These are phyloP conservation scores for Saitozyma sp. DNA, from an alignment of 768 basidiomycete genomes.

Conservation along the genomic window DNA sequence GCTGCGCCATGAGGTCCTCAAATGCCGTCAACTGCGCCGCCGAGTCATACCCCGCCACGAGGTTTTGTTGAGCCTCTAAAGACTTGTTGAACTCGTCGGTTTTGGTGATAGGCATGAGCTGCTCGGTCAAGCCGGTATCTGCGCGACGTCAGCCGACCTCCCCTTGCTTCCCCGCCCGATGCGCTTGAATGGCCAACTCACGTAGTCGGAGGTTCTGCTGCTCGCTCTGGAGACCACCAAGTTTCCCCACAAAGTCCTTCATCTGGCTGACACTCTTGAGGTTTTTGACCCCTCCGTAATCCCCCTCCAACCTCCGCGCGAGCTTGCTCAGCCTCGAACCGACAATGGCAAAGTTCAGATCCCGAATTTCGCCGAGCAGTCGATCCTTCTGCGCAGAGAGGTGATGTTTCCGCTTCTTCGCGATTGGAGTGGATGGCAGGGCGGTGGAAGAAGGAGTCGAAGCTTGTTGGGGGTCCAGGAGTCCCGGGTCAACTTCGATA, in stretches of 20 bases:
- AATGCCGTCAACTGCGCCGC: constrained; percentile 76
- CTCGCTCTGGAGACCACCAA: constrained; percentile 88
- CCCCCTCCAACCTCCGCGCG: constrained; percentile 81
- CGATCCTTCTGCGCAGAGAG: constrained; percentile 76
- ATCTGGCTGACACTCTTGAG: constrained; percentile 89
- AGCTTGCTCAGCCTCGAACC: constrained; percentile 76
- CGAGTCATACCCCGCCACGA: constrained; percentile 89
- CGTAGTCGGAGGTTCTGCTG: constrained; percentile 85
- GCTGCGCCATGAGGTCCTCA: constrained; percentile 85
- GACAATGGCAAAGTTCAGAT: constrained; percentile 87
- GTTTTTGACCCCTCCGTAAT: constrained; percentile 86
- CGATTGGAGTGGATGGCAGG: constrained; percentile 28
- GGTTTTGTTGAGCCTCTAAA: constrained; percentile 93
- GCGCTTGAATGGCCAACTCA: constrained; percentile 55
- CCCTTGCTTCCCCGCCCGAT: background rate
- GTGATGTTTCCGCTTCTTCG: constrained; percentile 86
- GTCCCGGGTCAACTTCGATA: constrained; percentile 54
- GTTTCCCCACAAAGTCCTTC: constrained; percentile 89
- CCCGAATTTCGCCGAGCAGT: constrained; percentile 77
- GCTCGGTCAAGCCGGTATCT: constrained; percentile 95
- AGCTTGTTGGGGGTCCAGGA: constrained; percentile 41
- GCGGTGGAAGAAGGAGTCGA: constrained; percentile 24
- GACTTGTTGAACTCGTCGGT: constrained; percentile 87
- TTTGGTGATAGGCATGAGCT: constrained; percentile 77
- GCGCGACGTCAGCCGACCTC: background rate